phyloP scores from a whole-genome alignment of 2,329 filamentous ascomycete genomes.

The Monilinia aucupariae region DNA sequence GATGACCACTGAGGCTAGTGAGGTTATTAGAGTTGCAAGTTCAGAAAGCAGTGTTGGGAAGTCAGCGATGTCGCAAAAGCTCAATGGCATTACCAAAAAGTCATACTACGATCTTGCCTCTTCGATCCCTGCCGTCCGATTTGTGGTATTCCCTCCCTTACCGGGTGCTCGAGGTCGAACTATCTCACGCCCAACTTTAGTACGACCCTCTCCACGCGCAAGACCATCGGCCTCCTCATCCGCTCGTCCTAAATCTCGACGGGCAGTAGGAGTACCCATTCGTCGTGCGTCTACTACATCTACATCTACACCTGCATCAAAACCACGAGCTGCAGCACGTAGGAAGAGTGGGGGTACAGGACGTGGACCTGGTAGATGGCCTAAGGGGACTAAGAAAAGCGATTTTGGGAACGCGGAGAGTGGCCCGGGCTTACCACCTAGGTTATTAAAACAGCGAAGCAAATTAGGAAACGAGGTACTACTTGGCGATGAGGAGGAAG shows the following conservation, averaged over 20 bases:
- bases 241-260: slow-evolving; percentile 23
- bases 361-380: slow-evolving; percentile 59
- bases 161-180: slow-evolving; percentile 44
- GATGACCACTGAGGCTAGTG: slow-evolving; percentile 27
- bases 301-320: slow-evolving; percentile 24
- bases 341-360: slow-evolving; percentile 58
- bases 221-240: slow-evolving; percentile 13
- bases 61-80: slow-evolving; percentile 22
- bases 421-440: slow-evolving; percentile 57
- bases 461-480: slow-evolving; percentile 33
- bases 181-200: slow-evolving; percentile 28
- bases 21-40: slow-evolving; percentile 20
- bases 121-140: slow-evolving; percentile 62
- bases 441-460: slow-evolving; percentile 33
- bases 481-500: slow-evolving; percentile 31
- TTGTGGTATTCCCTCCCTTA: slow-evolving; percentile 71
- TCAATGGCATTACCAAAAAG: slow-evolving; percentile 28
- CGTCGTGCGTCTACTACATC: slow-evolving; percentile 21
- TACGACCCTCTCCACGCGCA: slow-evolving; percentile 22
- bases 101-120: slow-evolving; percentile 31
- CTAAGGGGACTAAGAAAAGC: slow-evolving; percentile 62
- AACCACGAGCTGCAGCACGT: slow-evolving; percentile 37
- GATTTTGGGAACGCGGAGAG: slow-evolving; percentile 63
- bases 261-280: not conserved
- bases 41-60: slow-evolving; percentile 22